Conservation (phyloP, 768 basidiomycete genomes). For the Mycena epipterygia region DNA sequence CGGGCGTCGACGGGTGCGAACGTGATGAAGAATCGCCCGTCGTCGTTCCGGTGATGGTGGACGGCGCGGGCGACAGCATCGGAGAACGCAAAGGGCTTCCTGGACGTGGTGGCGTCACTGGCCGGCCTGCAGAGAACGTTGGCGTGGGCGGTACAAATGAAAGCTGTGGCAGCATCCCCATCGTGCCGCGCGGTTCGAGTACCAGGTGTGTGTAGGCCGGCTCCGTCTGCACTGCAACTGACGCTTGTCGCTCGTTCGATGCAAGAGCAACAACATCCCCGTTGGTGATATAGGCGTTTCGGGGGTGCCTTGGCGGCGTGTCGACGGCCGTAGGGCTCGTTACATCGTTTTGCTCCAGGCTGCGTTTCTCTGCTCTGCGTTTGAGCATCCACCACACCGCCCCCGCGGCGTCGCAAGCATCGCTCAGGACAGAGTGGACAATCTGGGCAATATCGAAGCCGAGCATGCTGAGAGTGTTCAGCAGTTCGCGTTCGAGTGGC, state of each 20-base stretch:
- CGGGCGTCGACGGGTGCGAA: slow-evolving; percentile 81
- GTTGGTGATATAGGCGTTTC: background rate
- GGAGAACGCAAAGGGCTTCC: slow-evolving; percentile 62
- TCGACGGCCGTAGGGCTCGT: slow-evolving; percentile 25
- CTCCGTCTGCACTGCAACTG: slow-evolving; percentile 64
- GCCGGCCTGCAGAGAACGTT: slow-evolving; percentile 59
- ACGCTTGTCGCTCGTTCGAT: slow-evolving; percentile 39
- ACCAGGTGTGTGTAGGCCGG: slow-evolving; percentile 39
- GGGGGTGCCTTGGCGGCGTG: background rate
- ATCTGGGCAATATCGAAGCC: slow-evolving; percentile 97
- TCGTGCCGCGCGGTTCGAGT: slow-evolving; percentile 41
- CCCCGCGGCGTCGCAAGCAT: slow-evolving; percentile 93
- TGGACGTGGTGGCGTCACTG: slow-evolving; percentile 68
- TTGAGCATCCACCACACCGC: slow-evolving; percentile 98
- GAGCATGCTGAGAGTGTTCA: slow-evolving; percentile 79
- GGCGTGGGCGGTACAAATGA: slow-evolving; percentile 86
- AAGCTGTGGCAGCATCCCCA: slow-evolving; percentile 67
- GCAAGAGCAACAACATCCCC: background rate
- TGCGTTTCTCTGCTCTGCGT: slow-evolving; percentile 78
- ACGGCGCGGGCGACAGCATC: slow-evolving; percentile 69
- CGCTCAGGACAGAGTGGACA: slow-evolving; percentile 90
- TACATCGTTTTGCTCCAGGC: slow-evolving; percentile 46
- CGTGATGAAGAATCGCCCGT: slow-evolving; percentile 65
- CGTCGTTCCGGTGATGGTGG: slow-evolving; percentile 43
- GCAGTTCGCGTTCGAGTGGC: slow-evolving; percentile 80